A percentile compares a stretch with the other conserved stretches of the same genome.
phyloP scores from a whole-genome alignment of 2,329 filamentous ascomycete species.

The Fusarium miscanthi region DNA sequence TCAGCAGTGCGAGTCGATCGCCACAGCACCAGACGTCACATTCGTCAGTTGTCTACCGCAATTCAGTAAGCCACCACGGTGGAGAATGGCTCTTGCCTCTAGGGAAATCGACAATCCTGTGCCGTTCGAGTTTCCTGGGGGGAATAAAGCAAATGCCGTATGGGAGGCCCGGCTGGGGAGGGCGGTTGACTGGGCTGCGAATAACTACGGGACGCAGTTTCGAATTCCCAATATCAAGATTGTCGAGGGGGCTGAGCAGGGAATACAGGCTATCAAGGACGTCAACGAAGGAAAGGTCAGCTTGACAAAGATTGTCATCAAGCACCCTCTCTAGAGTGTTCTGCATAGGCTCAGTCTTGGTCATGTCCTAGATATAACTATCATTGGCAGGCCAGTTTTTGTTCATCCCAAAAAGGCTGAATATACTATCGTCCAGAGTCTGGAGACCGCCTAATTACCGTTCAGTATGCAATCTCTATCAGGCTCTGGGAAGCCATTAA shows the following conservation, averaged over 20 bases:
- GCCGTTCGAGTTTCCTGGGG: background rate
- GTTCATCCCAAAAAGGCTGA: background rate
- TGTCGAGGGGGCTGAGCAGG: background rate
- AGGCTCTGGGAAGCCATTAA: accelerated
- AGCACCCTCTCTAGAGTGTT: background rate
- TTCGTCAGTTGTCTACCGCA: background rate
- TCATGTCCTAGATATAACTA: background rate
- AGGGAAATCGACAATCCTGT: background rate
- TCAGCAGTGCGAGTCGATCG: background rate
- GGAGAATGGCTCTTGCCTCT: background rate
- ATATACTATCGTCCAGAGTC: background rate
- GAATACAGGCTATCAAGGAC: background rate
- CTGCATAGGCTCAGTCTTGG: too few species aligned
- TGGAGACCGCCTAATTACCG: background rate
- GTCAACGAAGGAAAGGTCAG: background rate
- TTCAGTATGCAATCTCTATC: background rate
- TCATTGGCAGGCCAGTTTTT: background rate
- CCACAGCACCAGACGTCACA: background rate
- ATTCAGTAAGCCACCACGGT: background rate
- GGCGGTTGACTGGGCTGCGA: background rate
- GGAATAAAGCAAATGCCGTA: background rate
- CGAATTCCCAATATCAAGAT: background rate
- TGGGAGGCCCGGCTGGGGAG: background rate
- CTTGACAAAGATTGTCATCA: background rate
- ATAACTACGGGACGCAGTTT: background rate